phyloP scores from a whole-genome alignment of 2,329 filamentous ascomycete species.

The Raffaelea albimanens region DNA sequence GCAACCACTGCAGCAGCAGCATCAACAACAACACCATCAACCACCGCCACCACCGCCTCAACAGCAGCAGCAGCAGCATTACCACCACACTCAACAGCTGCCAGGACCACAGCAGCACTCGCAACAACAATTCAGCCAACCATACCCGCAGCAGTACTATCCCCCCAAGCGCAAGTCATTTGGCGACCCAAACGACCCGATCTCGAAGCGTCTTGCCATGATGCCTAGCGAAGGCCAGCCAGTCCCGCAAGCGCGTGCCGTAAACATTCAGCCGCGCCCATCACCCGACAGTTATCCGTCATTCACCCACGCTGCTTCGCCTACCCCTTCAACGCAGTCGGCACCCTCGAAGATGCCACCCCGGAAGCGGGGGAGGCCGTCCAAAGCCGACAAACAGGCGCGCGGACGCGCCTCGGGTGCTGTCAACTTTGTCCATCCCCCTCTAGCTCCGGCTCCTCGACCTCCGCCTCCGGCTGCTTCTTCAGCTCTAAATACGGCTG shows the following conservation, averaged over 20 bases:
- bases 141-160: neutral
- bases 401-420: constrained; percentile 15
- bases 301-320: neutral
- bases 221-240: constrained; percentile 12
- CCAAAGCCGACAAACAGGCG: constrained; percentile 21
- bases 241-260: constrained; percentile 9
- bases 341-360: constrained; percentile 6
- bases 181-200: constrained; percentile 20
- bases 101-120: neutral
- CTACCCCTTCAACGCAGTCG: neutral
- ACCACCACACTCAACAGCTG: neutral
- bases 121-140: neutral
- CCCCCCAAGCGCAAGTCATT: constrained; percentile 21
- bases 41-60: constrained; percentile 8
- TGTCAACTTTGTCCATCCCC: neutral
- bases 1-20: neutral
- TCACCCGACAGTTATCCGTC: constrained; percentile 16
- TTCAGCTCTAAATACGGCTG: neutral
- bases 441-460: constrained; percentile 9
- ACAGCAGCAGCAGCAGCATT: constrained; percentile 2
- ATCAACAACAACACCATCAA: constrained; percentile 17
- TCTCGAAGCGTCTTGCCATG: constrained; percentile 21
- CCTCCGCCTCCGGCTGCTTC: neutral
- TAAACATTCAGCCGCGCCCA: constrained; percentile 23
- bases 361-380: constrained; percentile 24